These are phyloP conservation scores for Clavaria fumosa DNA, from an alignment of 768 basidiomycete genomes.

Conservation along the genomic window DNA sequence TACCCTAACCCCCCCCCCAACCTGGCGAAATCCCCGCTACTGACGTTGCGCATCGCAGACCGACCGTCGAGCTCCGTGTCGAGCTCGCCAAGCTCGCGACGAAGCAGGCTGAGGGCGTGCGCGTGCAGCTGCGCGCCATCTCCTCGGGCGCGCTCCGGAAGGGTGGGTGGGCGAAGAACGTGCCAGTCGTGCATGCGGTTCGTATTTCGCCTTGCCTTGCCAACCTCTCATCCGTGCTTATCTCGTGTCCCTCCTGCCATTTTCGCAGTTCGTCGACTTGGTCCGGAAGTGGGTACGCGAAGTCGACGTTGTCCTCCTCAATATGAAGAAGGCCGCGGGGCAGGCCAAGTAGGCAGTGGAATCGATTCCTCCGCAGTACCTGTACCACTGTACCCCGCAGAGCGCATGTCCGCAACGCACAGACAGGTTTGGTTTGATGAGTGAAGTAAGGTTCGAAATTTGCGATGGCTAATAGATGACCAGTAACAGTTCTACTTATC, in stretches of 20 bases:
- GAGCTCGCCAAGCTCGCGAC: slow-evolving; percentile 38
- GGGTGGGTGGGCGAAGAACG: slow-evolving; percentile 52
- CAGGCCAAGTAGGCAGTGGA: background rate
- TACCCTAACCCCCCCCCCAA: slow-evolving; percentile 1
- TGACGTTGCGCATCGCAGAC: slow-evolving; percentile 28
- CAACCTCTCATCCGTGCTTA: slow-evolving; percentile 52
- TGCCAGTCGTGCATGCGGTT: too few species aligned
- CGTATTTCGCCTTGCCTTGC: too few species aligned
- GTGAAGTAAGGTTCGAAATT: too few species aligned
- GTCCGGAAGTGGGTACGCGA: slow-evolving; percentile 46
- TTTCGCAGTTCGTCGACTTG: slow-evolving; percentile 56
- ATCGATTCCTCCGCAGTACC: too few species aligned
- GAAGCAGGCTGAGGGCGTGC: slow-evolving; percentile 59
- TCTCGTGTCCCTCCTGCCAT: slow-evolving; percentile 1
- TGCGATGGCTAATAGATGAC: too few species aligned
- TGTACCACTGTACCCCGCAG: too few species aligned
- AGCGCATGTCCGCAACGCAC: too few species aligned
- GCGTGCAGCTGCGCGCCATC: slow-evolving; percentile 60
- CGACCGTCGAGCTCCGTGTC: slow-evolving; percentile 58
- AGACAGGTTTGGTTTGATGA: too few species aligned
- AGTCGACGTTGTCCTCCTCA: slow-evolving; percentile 47
- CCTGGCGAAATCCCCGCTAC: background rate
- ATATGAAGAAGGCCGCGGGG: slow-evolving; percentile 43
- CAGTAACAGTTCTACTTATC: too few species aligned
- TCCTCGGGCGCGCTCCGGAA: slow-evolving; percentile 52